Conservation (phyloP, 2,329 filamentous ascomycete genomes). For the Hymenoscyphus occultus region DNA sequence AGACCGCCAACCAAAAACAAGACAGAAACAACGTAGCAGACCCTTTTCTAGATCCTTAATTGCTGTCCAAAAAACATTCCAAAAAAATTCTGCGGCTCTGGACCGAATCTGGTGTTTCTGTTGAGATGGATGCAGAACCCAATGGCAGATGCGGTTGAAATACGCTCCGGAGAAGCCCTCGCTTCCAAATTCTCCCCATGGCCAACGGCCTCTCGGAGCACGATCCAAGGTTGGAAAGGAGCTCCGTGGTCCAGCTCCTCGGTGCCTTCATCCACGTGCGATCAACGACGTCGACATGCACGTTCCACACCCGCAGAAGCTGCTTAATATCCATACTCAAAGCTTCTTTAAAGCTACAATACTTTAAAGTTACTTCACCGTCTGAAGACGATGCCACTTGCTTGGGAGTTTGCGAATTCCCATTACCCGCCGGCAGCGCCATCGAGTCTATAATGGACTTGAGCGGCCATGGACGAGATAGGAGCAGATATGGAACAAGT, state of each 20-base stretch:
- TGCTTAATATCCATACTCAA: not conserved
- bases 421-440: not conserved
- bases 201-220: slow-evolving; percentile 2
- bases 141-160: not conserved
- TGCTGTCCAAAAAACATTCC: not conserved
- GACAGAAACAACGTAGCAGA: not conserved
- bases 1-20: not conserved
- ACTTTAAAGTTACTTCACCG: not conserved
- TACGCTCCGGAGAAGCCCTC: not conserved
- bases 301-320: slow-evolving; percentile 2
- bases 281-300: slow-evolving; percentile 1
- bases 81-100: not conserved
- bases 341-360: not conserved
- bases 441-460: not conserved
- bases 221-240: not conserved
- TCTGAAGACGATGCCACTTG: not conserved
- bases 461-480: not conserved
- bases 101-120: not conserved
- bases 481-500: not conserved
- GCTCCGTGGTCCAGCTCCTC: slow-evolving; percentile 1
- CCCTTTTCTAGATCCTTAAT: not conserved
- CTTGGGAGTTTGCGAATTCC: not conserved
- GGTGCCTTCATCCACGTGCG: slow-evolving; percentile 4
- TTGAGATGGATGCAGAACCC: not conserved
- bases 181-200: slow-evolving; percentile 4